Percentiles rank a stretch among this genome's conserved stretches.
These are phyloP conservation scores for Exserohilum rostratum DNA, from an alignment of 2,329 filamentous ascomycete species.

Conservation along the genomic window DNA sequence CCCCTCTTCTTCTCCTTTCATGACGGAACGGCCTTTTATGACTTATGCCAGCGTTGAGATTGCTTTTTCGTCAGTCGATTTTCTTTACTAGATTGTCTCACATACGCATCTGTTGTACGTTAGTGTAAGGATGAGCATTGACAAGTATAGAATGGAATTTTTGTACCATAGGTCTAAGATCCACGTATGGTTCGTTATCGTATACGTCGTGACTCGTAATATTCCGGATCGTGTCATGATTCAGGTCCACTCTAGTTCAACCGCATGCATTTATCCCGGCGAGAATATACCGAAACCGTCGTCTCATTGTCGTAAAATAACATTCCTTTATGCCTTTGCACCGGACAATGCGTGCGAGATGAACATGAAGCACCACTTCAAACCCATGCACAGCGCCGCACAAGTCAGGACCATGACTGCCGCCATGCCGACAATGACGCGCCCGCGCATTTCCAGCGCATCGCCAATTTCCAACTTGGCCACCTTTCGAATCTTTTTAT, in stretches of 20 bases:
- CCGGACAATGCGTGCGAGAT: background rate
- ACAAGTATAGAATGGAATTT: background rate
- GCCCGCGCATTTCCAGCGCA: slow-evolving; percentile 65
- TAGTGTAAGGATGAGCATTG: background rate
- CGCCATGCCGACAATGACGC: slow-evolving; percentile 60
- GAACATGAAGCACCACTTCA: slow-evolving; percentile 26
- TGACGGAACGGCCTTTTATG: background rate
- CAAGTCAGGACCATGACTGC: slow-evolving; percentile 31
- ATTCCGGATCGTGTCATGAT: too few species aligned
- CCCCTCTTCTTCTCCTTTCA: background rate
- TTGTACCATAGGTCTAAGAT: background rate
- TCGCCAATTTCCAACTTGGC: slow-evolving; percentile 67
- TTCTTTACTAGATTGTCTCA: background rate
- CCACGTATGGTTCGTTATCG: background rate
- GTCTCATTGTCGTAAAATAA: too few species aligned
- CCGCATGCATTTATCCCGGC: too few species aligned
- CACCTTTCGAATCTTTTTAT: slow-evolving; percentile 60
- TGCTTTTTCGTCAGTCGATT: background rate
- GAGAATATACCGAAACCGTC: too few species aligned
- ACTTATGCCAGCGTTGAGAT: background rate
- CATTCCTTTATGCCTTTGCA: background rate
- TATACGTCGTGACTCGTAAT: too few species aligned
- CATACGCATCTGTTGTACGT: background rate
- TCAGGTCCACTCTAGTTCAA: too few species aligned
- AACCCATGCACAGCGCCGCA: slow-evolving; percentile 25